Base-by-base conservation (phyloP, 495 filamentous ascomycete species). In the Penicillium atrosanguineum region DNA sequence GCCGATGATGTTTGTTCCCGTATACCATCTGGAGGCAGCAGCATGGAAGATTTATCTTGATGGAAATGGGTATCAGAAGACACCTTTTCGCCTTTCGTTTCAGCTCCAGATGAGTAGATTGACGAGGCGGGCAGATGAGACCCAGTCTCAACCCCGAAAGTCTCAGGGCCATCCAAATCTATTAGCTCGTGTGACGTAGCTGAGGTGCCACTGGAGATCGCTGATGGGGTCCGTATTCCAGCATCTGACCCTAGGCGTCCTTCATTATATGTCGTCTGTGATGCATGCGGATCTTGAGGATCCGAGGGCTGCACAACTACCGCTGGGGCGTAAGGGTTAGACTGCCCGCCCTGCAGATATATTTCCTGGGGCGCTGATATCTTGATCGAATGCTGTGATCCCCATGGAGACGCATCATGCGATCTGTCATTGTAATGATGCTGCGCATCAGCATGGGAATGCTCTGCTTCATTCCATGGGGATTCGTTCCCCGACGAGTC, bases 171-270 rank as follows among this genome's bases (percentile, higher is more conserved):
- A 44, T 71, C 67, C 9, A 76, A 48, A 18, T 76, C 74, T 19
- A 77, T 65, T 9, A 76, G 62, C 26, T 72, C 69, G 46, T 72
- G 68, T 4, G 73, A 76, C 21, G 71, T 70, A 23, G 61, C 62
- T 1, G 65, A 70, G 1, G 70, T 69, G 25, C 61, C 57, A 31
- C 50, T 65, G 16, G 68, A 71, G 7, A 65, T 40, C 11, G 61
- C 63, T 2, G 61, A 60, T 1, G 68, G 68, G 0, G 66, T 62
- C 25, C 54, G 53, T 18, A 57, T 54, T 21, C 63, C 56, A 29
- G 60, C 50, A 14, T 59, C 61, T 11, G 62, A 62, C n/a, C 51
- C 60, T 5, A 64, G 31, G 34, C 52, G 60, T 3, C 29, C 59
- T 14, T 51, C 23, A 8, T 49, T 44, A 18, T 56, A 44, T 21